Conservation (phyloP, 1,139 yeast genomes). For the Debaryomycetaceae sp. region DNA sequence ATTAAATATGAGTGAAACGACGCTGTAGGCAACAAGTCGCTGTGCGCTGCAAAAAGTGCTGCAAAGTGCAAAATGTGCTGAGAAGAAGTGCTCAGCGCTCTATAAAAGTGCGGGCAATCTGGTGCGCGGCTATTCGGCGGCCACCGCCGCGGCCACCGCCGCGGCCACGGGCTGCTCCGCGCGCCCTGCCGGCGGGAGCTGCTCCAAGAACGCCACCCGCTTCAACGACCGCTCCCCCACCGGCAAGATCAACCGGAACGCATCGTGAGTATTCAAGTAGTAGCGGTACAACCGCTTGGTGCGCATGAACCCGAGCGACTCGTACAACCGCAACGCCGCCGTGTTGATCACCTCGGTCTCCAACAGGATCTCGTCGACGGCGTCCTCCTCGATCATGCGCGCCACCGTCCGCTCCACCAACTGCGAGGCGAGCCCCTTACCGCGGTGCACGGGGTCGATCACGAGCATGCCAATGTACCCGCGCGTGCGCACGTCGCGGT, state of each 20-base stretch:
- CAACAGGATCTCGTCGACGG: slow-evolving; percentile 82
- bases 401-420: slow-evolving; percentile 62
- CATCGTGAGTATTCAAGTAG: slow-evolving; percentile 90
- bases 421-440: slow-evolving; percentile 74
- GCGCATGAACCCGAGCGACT: slow-evolving; percentile 80
- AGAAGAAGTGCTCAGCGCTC: too few relatives aligned
- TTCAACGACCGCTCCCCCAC: slow-evolving; percentile 24
- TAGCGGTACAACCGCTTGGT: slow-evolving; percentile 79
- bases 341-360: slow-evolving; percentile 86
- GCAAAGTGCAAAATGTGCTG: too few relatives aligned
- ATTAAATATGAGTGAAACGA: slow-evolving; percentile 32
- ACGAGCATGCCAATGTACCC: slow-evolving; percentile 98
- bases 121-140: too few relatives aligned
- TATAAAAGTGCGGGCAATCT: too few relatives aligned
- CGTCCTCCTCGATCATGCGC: slow-evolving; percentile 53
- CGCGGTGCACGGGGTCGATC: slow-evolving; percentile 66
- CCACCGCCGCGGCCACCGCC: too few relatives aligned
- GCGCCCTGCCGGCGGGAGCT: too few relatives aligned
- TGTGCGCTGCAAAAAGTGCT: too few relatives aligned
- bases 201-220: slow-evolving; percentile 30
- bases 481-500: slow-evolving; percentile 63
- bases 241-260: slow-evolving; percentile 66
- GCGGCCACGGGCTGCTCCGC: too few relatives aligned
- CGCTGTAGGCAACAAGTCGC: too few relatives aligned
- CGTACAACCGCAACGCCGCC: slow-evolving; percentile 76